A percentile compares a stretch with the other conserved stretches of the same genome.
These are phyloP conservation scores for Inga leiocalycina DNA, from an alignment of 306 rosid genomes.

Conservation along the genomic window DNA sequence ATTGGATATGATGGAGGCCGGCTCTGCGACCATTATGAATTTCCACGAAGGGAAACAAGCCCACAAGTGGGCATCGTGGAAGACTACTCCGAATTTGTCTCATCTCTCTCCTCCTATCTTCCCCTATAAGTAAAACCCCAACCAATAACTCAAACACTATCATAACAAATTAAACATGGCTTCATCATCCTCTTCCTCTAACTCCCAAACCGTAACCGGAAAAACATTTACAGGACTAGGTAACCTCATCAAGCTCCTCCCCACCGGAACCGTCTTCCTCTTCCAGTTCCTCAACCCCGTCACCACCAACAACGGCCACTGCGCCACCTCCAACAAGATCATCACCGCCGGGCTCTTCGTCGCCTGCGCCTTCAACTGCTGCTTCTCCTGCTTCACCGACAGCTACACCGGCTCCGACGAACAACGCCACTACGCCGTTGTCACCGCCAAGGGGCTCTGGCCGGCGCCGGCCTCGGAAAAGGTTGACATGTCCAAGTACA, in stretches of 20 bases:
- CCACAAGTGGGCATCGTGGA: too few species aligned
- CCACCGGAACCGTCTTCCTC: conserved; percentile 73
- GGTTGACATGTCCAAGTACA: conserved; percentile 48
- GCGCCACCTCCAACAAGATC: conserved; percentile 52
- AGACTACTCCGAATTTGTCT: too few species aligned
- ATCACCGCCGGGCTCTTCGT: conserved; percentile 39
- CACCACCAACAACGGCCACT: conserved; percentile 66
- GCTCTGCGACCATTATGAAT: too few species aligned
- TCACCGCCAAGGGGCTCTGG: conserved; percentile 63
- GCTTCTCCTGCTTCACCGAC: conserved; percentile 73
- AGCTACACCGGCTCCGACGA: conserved; percentile 60
- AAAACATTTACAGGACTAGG: conserved; percentile 30
- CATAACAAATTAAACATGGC: too few species aligned
- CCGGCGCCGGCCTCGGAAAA: conserved; percentile 45
- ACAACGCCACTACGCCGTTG: conserved; percentile 54
- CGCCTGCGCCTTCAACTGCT: conserved; percentile 54
- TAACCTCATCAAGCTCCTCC: conserved; percentile 73
- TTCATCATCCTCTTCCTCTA: too few species aligned
- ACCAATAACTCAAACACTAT: too few species aligned
- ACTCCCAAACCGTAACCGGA: not conserved
- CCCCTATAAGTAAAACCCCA: too few species aligned
- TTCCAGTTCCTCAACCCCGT: conserved; percentile 77
- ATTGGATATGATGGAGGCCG: too few species aligned
- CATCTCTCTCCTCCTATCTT: too few species aligned
- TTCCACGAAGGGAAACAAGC: too few species aligned